These are phyloP conservation scores for Termitomyces heimii DNA, from an alignment of 768 basidiomycete species.

Conservation along the genomic window DNA sequence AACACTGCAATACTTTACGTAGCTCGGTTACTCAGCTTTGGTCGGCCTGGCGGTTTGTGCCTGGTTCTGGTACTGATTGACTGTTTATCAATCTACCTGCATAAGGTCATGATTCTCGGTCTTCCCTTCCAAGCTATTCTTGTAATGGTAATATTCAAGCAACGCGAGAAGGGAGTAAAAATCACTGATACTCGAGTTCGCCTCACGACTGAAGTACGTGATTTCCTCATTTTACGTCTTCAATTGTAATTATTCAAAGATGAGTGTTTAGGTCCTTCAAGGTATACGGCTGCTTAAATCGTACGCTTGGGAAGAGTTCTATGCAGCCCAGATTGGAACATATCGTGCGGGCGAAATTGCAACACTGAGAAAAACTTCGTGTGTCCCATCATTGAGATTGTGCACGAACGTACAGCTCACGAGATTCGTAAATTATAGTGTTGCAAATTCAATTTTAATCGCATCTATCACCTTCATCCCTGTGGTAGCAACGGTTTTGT, in stretches of 20 bases:
- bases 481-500: constrained; percentile 40
- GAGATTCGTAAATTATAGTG: constrained; percentile 17
- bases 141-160: constrained; percentile 44
- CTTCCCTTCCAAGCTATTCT: constrained; percentile 55
- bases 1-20: background rate
- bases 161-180: constrained; percentile 50
- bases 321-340: constrained; percentile 32
- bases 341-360: constrained; percentile 34
- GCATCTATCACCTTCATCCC: constrained; percentile 46
- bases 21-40: constrained; percentile 66
- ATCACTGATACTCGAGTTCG: constrained; percentile 65
- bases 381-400: constrained; percentile 9
- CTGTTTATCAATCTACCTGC: background rate
- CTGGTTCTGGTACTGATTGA: background rate
- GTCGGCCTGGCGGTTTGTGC: constrained; percentile 47
- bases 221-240: background rate
- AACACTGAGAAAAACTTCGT: constrained; percentile 33
- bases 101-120: constrained; percentile 44
- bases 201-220: constrained; percentile 49
- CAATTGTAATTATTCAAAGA: background rate
- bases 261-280: constrained; percentile 44
- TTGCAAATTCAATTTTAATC: constrained; percentile 32
- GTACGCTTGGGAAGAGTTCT: constrained; percentile 56
- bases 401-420: background rate
- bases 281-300: constrained; percentile 63